Evolutionary conservation across 768 basidiomycete species (phyloP).

Genomic region (Suillus occidentalis): DNA sequence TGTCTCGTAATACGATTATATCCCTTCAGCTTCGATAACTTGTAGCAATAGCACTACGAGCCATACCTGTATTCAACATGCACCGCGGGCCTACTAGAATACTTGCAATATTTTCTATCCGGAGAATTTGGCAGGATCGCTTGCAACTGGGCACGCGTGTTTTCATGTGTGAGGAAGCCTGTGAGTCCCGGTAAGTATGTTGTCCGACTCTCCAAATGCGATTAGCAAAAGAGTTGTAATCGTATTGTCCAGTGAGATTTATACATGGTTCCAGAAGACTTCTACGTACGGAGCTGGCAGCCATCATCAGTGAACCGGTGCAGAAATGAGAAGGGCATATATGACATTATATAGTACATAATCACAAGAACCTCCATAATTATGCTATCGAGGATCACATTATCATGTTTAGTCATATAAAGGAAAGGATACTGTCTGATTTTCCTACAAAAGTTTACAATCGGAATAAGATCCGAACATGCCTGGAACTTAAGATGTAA

Average conservation of each 20-base stretch:
- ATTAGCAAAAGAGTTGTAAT: not conserved
- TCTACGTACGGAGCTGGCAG: not conserved
- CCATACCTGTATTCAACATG: slow-evolving; percentile 11
- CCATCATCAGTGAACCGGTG: too few relatives aligned
- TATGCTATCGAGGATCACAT: too few relatives aligned
- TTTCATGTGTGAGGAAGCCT: not conserved
- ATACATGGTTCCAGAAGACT: not conserved
- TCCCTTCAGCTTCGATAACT: slow-evolving; percentile 17
- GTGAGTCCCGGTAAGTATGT: not conserved
- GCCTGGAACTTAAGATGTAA: too few relatives aligned
- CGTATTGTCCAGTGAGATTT: not conserved
- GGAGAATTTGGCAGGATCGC: not conserved
- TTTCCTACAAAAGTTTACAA: too few relatives aligned
- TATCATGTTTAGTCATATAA: too few relatives aligned
- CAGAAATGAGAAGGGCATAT: too few relatives aligned
- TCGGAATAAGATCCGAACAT: too few relatives aligned
- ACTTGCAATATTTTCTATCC: not conserved
- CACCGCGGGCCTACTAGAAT: not conserved
- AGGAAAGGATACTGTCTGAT: too few relatives aligned
- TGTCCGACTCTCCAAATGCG: not conserved
- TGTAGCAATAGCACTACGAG: slow-evolving; percentile 7
- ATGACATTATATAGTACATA: too few relatives aligned
- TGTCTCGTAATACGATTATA: slow-evolving; percentile 12
- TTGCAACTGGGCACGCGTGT: not conserved
- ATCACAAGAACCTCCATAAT: too few relatives aligned